Conservation (phyloP, 2,329 filamentous ascomycete species). For the Trichophyton verrucosum region DNA sequence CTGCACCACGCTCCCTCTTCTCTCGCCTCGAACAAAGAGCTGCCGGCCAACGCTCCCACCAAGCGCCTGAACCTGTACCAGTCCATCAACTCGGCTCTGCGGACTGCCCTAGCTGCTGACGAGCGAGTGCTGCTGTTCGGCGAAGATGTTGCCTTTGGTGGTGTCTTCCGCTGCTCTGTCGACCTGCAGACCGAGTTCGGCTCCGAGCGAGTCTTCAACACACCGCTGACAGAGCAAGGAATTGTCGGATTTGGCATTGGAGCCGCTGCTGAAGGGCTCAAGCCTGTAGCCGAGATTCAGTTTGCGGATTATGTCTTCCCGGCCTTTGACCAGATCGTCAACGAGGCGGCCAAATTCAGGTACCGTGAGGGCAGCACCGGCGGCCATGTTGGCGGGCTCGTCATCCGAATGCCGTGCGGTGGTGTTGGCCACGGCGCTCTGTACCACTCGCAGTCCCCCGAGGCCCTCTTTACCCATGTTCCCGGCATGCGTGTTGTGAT, state of each 20-base stretch:
- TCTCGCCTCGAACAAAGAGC: slow-evolving; percentile 58
- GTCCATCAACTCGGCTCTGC: slow-evolving; percentile 79
- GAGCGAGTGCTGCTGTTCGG: slow-evolving; percentile 85
- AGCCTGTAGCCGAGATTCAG: slow-evolving; percentile 85
- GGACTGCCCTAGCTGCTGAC: slow-evolving; percentile 68
- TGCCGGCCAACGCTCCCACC: slow-evolving; percentile 59
- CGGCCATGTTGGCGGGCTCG: slow-evolving; percentile 62
- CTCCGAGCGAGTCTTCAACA: slow-evolving; percentile 86
- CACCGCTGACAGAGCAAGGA: slow-evolving; percentile 83
- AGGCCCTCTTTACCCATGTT: slow-evolving; percentile 76
- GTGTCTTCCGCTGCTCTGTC: slow-evolving; percentile 90
- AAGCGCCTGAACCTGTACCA: slow-evolving; percentile 90
- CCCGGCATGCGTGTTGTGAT: slow-evolving; percentile 77
- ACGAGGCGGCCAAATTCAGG: slow-evolving; percentile 79
- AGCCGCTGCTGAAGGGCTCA: slow-evolving; percentile 79
- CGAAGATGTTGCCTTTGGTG: slow-evolving; percentile 93
- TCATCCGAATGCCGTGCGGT: slow-evolving; percentile 80
- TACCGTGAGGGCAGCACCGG: slow-evolving; percentile 59
- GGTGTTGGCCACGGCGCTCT: slow-evolving; percentile 80
- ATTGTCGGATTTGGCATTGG: slow-evolving; percentile 91
- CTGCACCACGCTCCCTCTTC: slow-evolving; percentile 67
- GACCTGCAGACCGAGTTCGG: slow-evolving; percentile 81
- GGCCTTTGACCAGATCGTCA: slow-evolving; percentile 87
- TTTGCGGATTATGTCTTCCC: slow-evolving; percentile 93
- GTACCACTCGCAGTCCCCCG: slow-evolving; percentile 82